Base-by-base conservation (phyloP, 1,284 basidiomycete genomes). In the Ganoderma leucocontextum region DNA sequence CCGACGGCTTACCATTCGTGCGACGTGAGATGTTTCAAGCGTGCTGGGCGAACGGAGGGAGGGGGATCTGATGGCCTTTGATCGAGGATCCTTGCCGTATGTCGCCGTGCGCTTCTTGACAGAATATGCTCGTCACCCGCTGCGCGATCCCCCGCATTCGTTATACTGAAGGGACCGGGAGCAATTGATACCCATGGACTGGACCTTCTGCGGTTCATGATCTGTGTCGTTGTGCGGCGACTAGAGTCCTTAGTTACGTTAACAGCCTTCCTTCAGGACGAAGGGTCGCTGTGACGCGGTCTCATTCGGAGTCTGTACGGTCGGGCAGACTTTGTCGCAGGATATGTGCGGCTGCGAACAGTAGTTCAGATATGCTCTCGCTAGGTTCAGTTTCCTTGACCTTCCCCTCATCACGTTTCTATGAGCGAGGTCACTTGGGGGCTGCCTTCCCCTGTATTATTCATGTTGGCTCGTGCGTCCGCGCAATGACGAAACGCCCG, bases 81-180 rank as follows among this genome's bases (percentile, higher is more conserved):
- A 72, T 72, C 64, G 71, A 58, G 64, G 67, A 72, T 72, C 71
- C 62, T 36, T 19, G 44, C 42, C 19, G 47, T 57, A 36, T 38
- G 65, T 63, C 58, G 44, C 38, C 39, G 22, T 39, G 25, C 57
- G 62, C 66, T 67, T 66, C 64, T 66, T 57, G 58, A 63, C 61
- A 62, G 53, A 55, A 61, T 39, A 44, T 61, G 41, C 39, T 65
- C 44, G 47, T 60, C 52, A 59, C 39, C n/a, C 7, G 39, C 62
- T 67, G 58, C 47, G 58, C 53, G 49, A 25, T 36, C 36, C 44
- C 33, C 33, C 22, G 38, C 4, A 41, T 38, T 60, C 38, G 36
- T 17, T 42, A 39, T 60, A 12, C 55, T 38, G 35, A 35, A 19
- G 55, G 19, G 7, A 38, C n/a, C 55, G 17, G 55, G 55, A 38